These are phyloP conservation scores for Tuber aestivum DNA, from an alignment of 495 filamentous ascomycete species.

Conservation along the genomic window DNA sequence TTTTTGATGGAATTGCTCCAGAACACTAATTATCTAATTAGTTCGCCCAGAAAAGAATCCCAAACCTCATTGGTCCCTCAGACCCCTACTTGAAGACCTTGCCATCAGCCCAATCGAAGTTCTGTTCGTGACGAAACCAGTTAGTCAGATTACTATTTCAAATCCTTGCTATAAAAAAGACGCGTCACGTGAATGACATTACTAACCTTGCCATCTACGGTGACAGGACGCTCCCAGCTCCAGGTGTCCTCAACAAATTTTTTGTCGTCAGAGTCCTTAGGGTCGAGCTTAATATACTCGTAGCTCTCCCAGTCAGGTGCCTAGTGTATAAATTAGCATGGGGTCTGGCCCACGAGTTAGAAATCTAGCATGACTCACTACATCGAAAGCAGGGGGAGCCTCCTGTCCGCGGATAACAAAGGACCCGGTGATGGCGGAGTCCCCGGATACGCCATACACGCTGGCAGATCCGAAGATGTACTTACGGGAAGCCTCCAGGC, in stretches of 20 bases:
- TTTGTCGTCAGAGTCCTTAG: conserved; percentile 69
- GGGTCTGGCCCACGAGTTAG: background rate
- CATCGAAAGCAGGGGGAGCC: conserved; percentile 76
- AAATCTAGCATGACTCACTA: conserved; percentile 43
- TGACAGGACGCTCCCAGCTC: conserved; percentile 78
- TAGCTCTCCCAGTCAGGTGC: conserved; percentile 97
- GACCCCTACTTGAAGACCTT: conserved; percentile 91
- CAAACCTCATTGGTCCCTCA: background rate
- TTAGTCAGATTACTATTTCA: background rate
- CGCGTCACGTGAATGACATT: background rate
- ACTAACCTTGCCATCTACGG: conserved; percentile 68
- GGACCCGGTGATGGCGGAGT: conserved; percentile 82
- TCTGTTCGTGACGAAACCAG: conserved; percentile 21
- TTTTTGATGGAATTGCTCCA: background rate
- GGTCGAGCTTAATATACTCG: conserved; percentile 90
- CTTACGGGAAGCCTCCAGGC: conserved; percentile 96
- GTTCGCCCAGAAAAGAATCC: background rate
- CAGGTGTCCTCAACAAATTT: conserved; percentile 81
- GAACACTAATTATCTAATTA: conserved; percentile 2
- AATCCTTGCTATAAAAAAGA: background rate
- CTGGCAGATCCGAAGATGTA: conserved; percentile 80
- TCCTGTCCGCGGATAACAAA: conserved; percentile 94
- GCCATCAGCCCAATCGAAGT: conserved; percentile 64
- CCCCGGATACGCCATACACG: conserved; percentile 80
- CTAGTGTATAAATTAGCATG: conserved; percentile 20